These are phyloP conservation scores for Beauveria sp. DNA, from an alignment of 2,329 filamentous ascomycete species.

Conservation along the genomic window DNA sequence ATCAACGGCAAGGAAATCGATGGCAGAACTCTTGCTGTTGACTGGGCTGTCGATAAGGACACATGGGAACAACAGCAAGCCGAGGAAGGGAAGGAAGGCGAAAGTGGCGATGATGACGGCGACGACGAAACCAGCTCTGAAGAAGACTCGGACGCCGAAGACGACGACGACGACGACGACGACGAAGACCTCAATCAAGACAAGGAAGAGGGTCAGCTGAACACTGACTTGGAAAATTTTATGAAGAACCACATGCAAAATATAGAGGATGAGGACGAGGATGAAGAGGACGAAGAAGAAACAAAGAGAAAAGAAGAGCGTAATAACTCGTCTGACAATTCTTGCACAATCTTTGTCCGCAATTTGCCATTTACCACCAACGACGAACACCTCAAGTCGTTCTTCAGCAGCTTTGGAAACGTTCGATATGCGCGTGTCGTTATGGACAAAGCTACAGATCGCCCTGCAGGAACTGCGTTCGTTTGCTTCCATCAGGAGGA, in stretches of 20 bases:
- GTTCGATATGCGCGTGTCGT: conserved; percentile 88
- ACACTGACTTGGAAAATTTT: conserved; percentile 45
- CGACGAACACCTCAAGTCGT: conserved; percentile 73
- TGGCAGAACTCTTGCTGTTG: conserved; percentile 81
- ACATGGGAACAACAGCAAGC: conserved; percentile 66
- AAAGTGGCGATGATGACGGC: conserved; percentile 22
- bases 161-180: conserved; percentile 22
- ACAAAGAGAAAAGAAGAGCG: conserved; percentile 21
- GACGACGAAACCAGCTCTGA: conserved; percentile 19
- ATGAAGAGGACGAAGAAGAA: conserved; percentile 38
- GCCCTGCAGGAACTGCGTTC: conserved; percentile 87
- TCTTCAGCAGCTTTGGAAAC: conserved; percentile 84
- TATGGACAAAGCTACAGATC: conserved; percentile 75
- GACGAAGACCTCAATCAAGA: conserved; percentile 24
- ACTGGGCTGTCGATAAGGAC: conserved; percentile 92
- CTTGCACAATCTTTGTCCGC: conserved; percentile 79
- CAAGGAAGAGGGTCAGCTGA: conserved; percentile 33
- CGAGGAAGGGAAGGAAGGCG: conserved; percentile 20
- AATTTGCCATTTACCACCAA: conserved; percentile 87
- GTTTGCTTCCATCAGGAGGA: conserved; percentile 79
- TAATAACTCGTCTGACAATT: conserved; percentile 48
- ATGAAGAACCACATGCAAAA: conserved; percentile 51
- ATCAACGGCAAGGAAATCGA: conserved; percentile 89
- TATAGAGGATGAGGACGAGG: conserved; percentile 49
- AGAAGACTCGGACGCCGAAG: conserved; percentile 18